Conservation (phyloP, 2,329 filamentous ascomycete species). For the Aspergillus ruber region DNA sequence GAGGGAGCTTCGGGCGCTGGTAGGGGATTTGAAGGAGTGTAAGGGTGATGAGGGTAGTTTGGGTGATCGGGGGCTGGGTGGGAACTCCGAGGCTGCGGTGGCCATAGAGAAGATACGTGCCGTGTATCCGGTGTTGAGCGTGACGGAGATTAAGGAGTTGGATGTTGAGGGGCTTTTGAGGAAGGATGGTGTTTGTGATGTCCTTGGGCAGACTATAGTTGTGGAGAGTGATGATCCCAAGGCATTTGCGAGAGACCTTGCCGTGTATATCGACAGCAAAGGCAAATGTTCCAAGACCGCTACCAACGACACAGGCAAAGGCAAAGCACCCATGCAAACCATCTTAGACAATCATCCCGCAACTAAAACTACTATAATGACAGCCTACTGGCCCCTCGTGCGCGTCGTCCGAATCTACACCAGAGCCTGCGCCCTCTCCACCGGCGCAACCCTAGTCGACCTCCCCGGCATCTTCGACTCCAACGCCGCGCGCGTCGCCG, state of each 20-base stretch:
- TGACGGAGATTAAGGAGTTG: slow-evolving; percentile 34
- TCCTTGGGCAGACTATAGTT: slow-evolving; percentile 44
- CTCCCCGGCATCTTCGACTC: slow-evolving; percentile 9
- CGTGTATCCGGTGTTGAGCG: slow-evolving; percentile 32
- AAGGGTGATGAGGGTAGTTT: slow-evolving; percentile 35
- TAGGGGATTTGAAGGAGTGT: slow-evolving; percentile 42
- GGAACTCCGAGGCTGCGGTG: slow-evolving; percentile 14
- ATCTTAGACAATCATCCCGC: not conserved
- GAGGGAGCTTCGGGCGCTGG: slow-evolving; percentile 45
- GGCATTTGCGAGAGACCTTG: slow-evolving; percentile 43
- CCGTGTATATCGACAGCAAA: slow-evolving; percentile 51
- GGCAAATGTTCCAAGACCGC: slow-evolving; percentile 39
- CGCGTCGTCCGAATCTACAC: slow-evolving; percentile 8
- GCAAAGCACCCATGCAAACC: not conserved
- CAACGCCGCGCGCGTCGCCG: slow-evolving; percentile 6
- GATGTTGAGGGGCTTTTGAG: slow-evolving; percentile 39
- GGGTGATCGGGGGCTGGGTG: not conserved
- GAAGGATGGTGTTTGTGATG: slow-evolving; percentile 29
- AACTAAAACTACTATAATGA: not conserved
- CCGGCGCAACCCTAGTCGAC: slow-evolving; percentile 7
- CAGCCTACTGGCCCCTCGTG: slow-evolving; percentile 35
- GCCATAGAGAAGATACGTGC: slow-evolving; percentile 39
- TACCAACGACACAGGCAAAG: not conserved
- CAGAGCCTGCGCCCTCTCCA: slow-evolving; percentile 5
- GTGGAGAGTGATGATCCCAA: slow-evolving; percentile 34